Evolutionary conservation across 805 yeast genomes (phyloP).

Genomic region (Tetrapisispora fleetii): DNA sequence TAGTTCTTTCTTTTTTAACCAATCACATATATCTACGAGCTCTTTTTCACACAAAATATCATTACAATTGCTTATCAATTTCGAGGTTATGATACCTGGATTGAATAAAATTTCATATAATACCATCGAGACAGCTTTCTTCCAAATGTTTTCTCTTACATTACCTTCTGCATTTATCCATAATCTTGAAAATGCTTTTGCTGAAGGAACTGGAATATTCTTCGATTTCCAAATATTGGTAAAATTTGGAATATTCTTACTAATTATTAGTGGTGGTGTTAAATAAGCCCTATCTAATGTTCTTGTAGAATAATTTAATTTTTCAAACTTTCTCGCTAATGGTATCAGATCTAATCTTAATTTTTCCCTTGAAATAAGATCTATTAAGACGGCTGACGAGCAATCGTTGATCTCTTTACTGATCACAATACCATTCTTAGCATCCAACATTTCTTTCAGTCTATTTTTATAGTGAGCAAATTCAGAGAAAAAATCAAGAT

Average conservation of each 20-base stretch:
- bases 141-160: conserved; percentile 54
- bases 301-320: conserved; percentile 66
- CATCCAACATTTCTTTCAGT: conserved; percentile 33
- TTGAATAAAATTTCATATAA: conserved; percentile 37
- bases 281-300: conserved; percentile 53
- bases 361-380: conserved; percentile 36
- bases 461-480: conserved; percentile 39
- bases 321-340: conserved; percentile 37
- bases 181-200: conserved; percentile 50
- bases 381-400: conserved; percentile 52
- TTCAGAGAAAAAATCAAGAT: conserved; percentile 31
- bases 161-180: conserved; percentile 66
- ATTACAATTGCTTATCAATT: conserved; percentile 12
- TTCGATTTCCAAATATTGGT: conserved; percentile 4
- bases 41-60: conserved; percentile 33
- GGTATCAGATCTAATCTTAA: conserved; percentile 46
- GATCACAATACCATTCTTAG: conserved; percentile 45
- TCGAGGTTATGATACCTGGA: conserved; percentile 41
- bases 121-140: conserved; percentile 39
- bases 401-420: conserved; percentile 49
- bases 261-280: conserved; percentile 54
- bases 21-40: conserved; percentile 30
- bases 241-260: conserved; percentile 18
- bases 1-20: conserved; percentile 35
- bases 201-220: conserved; percentile 41